Conservation (phyloP, 495 filamentous ascomycete species). For the Hypoxylon fragiforme region DNA sequence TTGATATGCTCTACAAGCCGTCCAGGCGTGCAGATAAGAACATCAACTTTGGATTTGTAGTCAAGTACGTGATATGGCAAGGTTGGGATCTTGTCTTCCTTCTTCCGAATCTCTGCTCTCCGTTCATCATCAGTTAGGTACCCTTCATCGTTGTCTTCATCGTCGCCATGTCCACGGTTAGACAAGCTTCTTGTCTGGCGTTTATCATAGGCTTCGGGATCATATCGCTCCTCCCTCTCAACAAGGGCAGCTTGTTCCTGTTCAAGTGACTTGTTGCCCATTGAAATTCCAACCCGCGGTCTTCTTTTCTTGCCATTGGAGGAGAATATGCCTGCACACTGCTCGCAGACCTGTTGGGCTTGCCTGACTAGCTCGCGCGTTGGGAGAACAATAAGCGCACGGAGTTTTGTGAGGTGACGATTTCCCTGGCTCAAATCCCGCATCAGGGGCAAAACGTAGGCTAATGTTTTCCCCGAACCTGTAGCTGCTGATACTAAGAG, state of each 20-base stretch:
- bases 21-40: slow-evolving; percentile 91
- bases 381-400: slow-evolving; percentile 81
- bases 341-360: slow-evolving; percentile 70
- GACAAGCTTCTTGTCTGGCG: slow-evolving; percentile 25
- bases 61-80: slow-evolving; percentile 64
- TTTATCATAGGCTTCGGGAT: slow-evolving; percentile 38
- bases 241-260: slow-evolving; percentile 74
- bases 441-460: slow-evolving; percentile 86
- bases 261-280: slow-evolving; percentile 75
- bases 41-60: slow-evolving; percentile 73
- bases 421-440: slow-evolving; percentile 64
- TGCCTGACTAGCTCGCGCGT: slow-evolving; percentile 89
- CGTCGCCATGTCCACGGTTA: slow-evolving; percentile 14
- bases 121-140: slow-evolving; percentile 40
- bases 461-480: slow-evolving; percentile 90
- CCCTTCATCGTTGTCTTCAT: slow-evolving; percentile 21
- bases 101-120: slow-evolving; percentile 31
- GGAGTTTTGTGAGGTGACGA: slow-evolving; percentile 58
- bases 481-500: slow-evolving; percentile 87
- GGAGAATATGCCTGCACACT: slow-evolving; percentile 58
- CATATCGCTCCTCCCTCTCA: slow-evolving; percentile 56
- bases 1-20: slow-evolving; percentile 88
- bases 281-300: slow-evolving; percentile 76
- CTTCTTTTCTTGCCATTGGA: slow-evolving; percentile 55
- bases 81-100: slow-evolving; percentile 37